phyloP scores from a whole-genome alignment of 192 early-diverging fungal genomes.

The Allomyces macrogynus region DNA sequence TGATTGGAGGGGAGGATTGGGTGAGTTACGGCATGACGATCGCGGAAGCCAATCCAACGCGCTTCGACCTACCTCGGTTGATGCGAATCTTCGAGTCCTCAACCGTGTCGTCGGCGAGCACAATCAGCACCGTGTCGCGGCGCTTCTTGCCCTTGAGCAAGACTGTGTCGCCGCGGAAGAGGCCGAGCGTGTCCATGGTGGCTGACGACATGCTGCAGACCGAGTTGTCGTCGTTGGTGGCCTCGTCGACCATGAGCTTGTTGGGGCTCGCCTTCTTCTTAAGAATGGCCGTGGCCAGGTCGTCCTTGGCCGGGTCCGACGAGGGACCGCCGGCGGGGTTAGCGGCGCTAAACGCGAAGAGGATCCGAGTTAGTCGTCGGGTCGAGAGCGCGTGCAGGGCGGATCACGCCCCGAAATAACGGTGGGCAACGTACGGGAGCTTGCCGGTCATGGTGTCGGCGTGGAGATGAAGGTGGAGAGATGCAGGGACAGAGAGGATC shows the following conservation, averaged over 20 bases:
- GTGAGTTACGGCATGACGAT: too few species aligned
- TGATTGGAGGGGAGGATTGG: too few species aligned
- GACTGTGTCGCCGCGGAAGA: constrained; percentile 93
- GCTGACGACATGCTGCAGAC: constrained; percentile 70
- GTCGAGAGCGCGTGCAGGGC: too few species aligned
- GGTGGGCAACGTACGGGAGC: too few species aligned
- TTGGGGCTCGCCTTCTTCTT: constrained; percentile 90
- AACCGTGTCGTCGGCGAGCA: constrained; percentile 73
- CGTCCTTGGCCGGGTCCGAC: constrained; percentile 51
- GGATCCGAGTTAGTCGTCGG: too few species aligned
- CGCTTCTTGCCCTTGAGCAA: constrained; percentile 96
- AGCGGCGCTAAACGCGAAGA: constrained; percentile 6
- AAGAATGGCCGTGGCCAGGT: constrained; percentile 73
- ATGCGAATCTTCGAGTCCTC: constrained; percentile 85
- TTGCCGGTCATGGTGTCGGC: too few species aligned
- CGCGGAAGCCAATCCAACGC: too few species aligned
- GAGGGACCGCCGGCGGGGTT: constrained; percentile 28
- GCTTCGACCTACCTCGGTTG: constrained; percentile 44
- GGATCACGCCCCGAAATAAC: too few species aligned
- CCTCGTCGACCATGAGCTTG: constrained; percentile 96
- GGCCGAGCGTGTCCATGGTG: constrained; percentile 76
- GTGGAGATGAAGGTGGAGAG: too few species aligned
- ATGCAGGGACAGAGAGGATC: too few species aligned
- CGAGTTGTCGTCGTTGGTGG: constrained; percentile 93
- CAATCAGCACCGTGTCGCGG: constrained; percentile 87